phyloP scores from a whole-genome alignment of 2,329 filamentous ascomycete species.

The Byssoonygena ceratinophila region DNA sequence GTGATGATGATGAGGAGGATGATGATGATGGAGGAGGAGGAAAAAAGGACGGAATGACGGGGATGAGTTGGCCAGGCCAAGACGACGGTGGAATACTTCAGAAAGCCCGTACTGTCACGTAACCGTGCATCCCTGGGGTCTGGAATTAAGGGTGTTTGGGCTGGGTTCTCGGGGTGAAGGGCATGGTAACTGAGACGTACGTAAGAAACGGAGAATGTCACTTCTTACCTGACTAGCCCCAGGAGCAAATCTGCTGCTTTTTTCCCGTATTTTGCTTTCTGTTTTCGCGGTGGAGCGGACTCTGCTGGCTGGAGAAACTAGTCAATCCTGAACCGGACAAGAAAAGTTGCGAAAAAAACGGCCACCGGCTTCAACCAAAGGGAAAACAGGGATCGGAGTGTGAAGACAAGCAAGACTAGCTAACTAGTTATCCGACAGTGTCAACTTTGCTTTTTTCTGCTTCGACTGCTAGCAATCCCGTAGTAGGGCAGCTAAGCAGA shows the following conservation, averaged over 20 bases:
- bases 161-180: background rate
- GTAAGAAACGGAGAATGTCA: slow-evolving; percentile 9
- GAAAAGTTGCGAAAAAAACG: background rate
- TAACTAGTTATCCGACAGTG: background rate
- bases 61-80: slow-evolving; percentile 13
- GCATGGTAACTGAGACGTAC: slow-evolving; percentile 7
- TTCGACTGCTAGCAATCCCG: too few relatives aligned
- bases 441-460: too few relatives aligned
- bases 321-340: background rate
- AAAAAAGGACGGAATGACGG: slow-evolving; percentile 6
- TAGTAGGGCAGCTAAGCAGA: slow-evolving; percentile 4
- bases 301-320: background rate
- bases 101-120: background rate
- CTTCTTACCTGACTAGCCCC: background rate
- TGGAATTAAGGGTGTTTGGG: background rate
- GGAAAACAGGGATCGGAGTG: slow-evolving; percentile 5
- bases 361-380: background rate
- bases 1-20: background rate
- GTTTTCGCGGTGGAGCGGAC: background rate
- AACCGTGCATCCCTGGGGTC: background rate
- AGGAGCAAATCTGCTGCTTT: background rate
- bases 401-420: background rate
- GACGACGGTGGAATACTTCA: slow-evolving; percentile 7
- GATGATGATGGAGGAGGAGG: background rate
- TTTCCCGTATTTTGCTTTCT: background rate